Conservation (phyloP, 2,329 filamentous ascomycete species). For the Seiridium unicorne region DNA sequence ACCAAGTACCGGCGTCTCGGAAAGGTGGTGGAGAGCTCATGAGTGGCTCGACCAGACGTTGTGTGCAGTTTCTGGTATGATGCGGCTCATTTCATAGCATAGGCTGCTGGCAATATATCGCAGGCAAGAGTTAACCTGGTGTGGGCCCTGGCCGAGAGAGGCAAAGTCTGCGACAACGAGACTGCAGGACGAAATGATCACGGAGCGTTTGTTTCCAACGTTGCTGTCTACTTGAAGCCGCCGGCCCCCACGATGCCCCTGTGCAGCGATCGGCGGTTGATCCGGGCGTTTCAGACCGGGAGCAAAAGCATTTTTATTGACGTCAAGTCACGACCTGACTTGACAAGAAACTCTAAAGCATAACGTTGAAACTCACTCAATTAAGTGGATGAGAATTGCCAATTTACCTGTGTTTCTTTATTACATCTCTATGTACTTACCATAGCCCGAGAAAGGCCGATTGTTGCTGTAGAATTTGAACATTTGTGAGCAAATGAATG, state of each 20-base stretch:
- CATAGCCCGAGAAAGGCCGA: too few relatives aligned
- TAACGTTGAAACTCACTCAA: too few relatives aligned
- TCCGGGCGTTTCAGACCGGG: background rate
- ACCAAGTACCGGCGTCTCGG: background rate
- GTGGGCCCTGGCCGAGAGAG: background rate
- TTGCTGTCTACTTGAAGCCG: conserved; percentile 2
- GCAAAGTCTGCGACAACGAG: background rate
- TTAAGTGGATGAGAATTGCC: too few relatives aligned
- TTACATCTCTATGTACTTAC: too few relatives aligned
- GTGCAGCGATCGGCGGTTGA: background rate
- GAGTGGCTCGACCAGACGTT: too few relatives aligned
- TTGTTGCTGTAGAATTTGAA: too few relatives aligned
- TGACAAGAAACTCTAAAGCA: too few relatives aligned
- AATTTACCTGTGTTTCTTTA: too few relatives aligned
- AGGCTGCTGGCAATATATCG: background rate
- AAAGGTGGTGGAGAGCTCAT: background rate
- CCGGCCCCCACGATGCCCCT: background rate
- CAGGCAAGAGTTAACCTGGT: background rate
- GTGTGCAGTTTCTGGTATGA: background rate
- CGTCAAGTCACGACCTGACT: background rate
- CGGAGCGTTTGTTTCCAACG: background rate
- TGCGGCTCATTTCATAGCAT: background rate
- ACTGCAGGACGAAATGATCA: background rate
- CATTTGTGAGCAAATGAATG: too few relatives aligned
- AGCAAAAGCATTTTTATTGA: background rate